Conservation (phyloP, 1,284 basidiomycete genomes). For the Ceratobasidium theobromae region DNA sequence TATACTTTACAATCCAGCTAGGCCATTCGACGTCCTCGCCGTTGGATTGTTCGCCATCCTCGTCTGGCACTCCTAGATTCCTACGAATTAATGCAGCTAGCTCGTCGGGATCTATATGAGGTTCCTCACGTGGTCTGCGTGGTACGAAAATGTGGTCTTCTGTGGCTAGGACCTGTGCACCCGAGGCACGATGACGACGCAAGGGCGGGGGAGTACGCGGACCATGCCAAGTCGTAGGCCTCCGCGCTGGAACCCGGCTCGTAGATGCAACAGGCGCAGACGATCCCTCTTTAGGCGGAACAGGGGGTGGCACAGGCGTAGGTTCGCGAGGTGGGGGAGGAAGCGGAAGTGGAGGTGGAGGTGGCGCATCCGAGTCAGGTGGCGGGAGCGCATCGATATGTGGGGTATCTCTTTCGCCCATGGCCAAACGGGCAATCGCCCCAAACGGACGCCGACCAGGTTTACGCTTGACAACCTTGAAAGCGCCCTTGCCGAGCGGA, state of each 20-base stretch:
- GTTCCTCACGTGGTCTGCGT: background rate
- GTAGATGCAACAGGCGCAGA: no score
- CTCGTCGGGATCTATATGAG: background rate
- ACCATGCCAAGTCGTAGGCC: conserved; percentile 21
- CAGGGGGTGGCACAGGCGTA: background rate
- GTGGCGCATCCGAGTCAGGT: background rate
- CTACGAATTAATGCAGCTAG: background rate
- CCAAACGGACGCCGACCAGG: background rate
- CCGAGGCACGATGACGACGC: background rate
- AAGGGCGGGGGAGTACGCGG: conserved; percentile 1
- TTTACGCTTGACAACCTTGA: background rate
- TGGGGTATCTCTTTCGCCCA: background rate
- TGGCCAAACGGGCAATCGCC: background rate
- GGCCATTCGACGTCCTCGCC: background rate
- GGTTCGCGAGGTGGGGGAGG: background rate
- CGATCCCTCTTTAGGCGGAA: background rate
- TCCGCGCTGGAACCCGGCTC: no score
- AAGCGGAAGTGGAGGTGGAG: background rate
- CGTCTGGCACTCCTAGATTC: background rate
- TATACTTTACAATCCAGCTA: background rate
- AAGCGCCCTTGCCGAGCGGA: background rate
- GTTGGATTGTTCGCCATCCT: background rate
- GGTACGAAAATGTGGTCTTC: background rate
- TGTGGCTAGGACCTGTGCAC: background rate
- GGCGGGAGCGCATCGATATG: background rate